Conservation (phyloP, 805 yeast species). For the Metschnikowia sp. region DNA sequence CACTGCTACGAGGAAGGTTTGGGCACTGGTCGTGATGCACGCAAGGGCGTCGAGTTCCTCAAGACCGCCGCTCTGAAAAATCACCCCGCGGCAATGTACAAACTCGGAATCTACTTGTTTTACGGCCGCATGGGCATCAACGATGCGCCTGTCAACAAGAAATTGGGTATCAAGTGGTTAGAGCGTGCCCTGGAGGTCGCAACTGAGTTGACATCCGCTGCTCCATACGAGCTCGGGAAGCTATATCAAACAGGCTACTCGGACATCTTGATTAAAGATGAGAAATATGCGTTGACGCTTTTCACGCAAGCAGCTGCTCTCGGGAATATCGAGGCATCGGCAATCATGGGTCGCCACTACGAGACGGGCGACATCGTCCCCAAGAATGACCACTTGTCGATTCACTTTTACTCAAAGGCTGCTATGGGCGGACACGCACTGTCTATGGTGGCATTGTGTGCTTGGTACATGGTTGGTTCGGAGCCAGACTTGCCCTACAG, state of each 20-base stretch:
- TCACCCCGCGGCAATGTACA: slow-evolving; percentile 96
- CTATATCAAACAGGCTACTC: slow-evolving; percentile 80
- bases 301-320: slow-evolving; percentile 86
- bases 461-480: slow-evolving; percentile 93
- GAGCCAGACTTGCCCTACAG: slow-evolving; percentile 78
- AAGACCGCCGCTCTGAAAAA: slow-evolving; percentile 85
- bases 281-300: slow-evolving; percentile 77
- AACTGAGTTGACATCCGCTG: slow-evolving; percentile 81
- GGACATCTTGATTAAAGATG: slow-evolving; percentile 84
- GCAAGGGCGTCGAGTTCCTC: slow-evolving; percentile 78
- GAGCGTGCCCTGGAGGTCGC: slow-evolving; percentile 83
- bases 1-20: slow-evolving; percentile 91
- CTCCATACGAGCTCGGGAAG: slow-evolving; percentile 88
- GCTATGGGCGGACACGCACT: slow-evolving; percentile 84
- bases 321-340: slow-evolving; percentile 79
- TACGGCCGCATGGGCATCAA: slow-evolving; percentile 81
- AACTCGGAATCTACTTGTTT: slow-evolving; percentile 83
- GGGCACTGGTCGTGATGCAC: slow-evolving; percentile 85
- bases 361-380: slow-evolving; percentile 77
- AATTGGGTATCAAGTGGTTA: slow-evolving; percentile 90
- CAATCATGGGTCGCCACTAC: slow-evolving; percentile 76
- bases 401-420: slow-evolving; percentile 90
- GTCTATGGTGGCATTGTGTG: slow-evolving; percentile 91
- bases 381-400: slow-evolving; percentile 76
- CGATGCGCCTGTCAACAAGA: slow-evolving; percentile 63